These are phyloP conservation scores for Populus simonii DNA, from an alignment of 345 rosid genomes.

Conservation along the genomic window DNA sequence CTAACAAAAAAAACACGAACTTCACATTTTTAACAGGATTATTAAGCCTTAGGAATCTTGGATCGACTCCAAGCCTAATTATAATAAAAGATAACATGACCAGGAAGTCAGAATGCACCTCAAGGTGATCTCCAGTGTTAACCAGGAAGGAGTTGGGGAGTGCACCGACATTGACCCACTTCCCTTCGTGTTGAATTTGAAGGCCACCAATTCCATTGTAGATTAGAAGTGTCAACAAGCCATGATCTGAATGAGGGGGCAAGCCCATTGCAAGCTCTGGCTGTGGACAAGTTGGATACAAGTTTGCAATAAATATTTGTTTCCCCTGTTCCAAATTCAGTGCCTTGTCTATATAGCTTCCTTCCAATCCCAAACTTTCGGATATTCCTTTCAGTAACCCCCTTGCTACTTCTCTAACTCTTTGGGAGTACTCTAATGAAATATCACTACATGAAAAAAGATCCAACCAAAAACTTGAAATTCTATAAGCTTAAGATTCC, in stretches of 20 bases:
- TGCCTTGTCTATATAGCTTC: constrained; percentile 25
- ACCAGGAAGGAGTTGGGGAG: constrained; percentile 43
- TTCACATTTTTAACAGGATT: neutral
- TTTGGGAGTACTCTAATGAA: constrained; percentile 28
- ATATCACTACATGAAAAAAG: constrained; percentile 26
- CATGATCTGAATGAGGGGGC: constrained; percentile 59
- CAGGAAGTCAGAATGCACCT: constrained; percentile 26
- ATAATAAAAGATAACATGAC: too few relatives aligned
- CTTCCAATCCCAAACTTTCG: constrained; percentile 48
- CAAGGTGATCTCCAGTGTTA: constrained; percentile 49
- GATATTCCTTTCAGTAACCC: constrained; percentile 43
- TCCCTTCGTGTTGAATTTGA: constrained; percentile 42
- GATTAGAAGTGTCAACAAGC: constrained; percentile 42
- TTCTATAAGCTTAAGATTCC: too few relatives aligned
- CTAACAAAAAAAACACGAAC: neutral
- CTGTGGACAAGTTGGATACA: constrained; percentile 56
- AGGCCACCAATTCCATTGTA: constrained; percentile 48
- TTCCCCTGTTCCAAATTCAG: constrained; percentile 30
- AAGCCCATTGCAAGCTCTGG: constrained; percentile 58
- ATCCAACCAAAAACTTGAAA: too few relatives aligned
- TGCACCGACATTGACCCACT: constrained; percentile 42
- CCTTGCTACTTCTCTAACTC: constrained; percentile 28
- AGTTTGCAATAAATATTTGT: constrained; percentile 32
- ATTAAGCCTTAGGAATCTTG: neutral
- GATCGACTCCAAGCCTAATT: too few relatives aligned